Percentiles rank a stretch among this genome's conserved stretches.
phyloP scores from a whole-genome alignment of 306 rosid species.

The Crataegus laevigata region DNA sequence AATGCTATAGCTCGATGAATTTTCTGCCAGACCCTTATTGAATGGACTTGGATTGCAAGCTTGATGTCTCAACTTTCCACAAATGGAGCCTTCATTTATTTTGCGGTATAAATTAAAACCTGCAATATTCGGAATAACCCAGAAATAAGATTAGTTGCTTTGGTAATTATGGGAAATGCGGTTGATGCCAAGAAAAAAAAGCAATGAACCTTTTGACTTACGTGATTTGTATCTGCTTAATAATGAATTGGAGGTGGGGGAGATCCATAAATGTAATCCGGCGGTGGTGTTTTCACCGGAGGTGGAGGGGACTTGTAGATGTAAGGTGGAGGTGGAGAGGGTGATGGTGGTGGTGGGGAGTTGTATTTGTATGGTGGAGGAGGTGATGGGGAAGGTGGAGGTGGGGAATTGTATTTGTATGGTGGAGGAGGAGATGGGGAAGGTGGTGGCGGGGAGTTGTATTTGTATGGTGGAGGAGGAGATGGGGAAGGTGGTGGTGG shows the following conservation, averaged over 20 bases:
- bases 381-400: conserved; percentile 27
- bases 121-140: conserved; percentile 18
- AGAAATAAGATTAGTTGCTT: not conserved
- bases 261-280: conserved; percentile 40
- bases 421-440: conserved; percentile 18
- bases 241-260: conserved; percentile 57
- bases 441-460: conserved; percentile 38
- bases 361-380: conserved; percentile 28
- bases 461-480: conserved; percentile 29
- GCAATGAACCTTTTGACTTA: conserved; percentile 30
- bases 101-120: conserved; percentile 53
- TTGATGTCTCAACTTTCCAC: conserved; percentile 34
- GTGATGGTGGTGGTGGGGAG: conserved; percentile 35
- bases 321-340: conserved; percentile 40
- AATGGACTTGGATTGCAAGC: conserved; percentile 39
- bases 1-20: conserved; percentile 16
- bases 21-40: conserved; percentile 51
- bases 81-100: conserved; percentile 63
- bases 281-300: conserved; percentile 48
- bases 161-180: not conserved
- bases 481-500: not conserved
- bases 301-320: conserved; percentile 58
- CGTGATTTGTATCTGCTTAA: conserved; percentile 47
- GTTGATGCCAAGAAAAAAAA: not conserved
- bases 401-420: conserved; percentile 34